A percentile compares a stretch with the other conserved stretches of the same genome.
Conservation (phyloP, 108 stramenopile species). For the Pseudonitzschia pungens region DNA sequence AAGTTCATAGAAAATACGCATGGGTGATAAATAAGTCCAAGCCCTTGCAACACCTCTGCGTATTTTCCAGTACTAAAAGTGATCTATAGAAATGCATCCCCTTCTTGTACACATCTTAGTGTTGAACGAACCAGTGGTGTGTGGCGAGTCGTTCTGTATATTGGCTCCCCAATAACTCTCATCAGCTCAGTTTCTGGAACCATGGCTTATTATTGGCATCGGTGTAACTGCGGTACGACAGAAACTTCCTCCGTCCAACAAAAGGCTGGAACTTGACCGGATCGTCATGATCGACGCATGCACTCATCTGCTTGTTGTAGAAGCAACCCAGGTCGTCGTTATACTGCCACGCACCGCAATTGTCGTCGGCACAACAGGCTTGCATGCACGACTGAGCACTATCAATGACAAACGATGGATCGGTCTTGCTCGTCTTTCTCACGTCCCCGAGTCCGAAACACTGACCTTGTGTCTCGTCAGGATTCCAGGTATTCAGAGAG, state of each 20-base stretch:
- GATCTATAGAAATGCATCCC: too few relatives aligned
- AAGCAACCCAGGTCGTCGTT: slow-evolving; percentile 48
- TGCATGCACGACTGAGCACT: slow-evolving; percentile 42
- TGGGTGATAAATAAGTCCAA: too few relatives aligned
- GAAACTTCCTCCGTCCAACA: slow-evolving; percentile 49
- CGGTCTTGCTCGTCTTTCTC: slow-evolving; percentile 7
- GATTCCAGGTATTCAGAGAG: slow-evolving; percentile 43
- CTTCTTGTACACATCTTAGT: too few relatives aligned
- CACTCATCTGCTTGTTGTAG: slow-evolving; percentile 43
- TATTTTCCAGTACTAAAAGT: too few relatives aligned
- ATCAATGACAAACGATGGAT: background rate
- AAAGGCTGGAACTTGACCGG: slow-evolving; percentile 53
- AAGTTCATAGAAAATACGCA: too few relatives aligned
- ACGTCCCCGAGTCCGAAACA: slow-evolving; percentile 64
- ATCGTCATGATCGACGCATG: slow-evolving; percentile 42
- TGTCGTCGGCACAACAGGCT: slow-evolving; percentile 50
- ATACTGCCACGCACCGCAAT: slow-evolving; percentile 60
- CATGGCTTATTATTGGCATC: background rate
- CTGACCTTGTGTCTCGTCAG: slow-evolving; percentile 50
- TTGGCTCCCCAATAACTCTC: background rate
- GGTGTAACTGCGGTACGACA: slow-evolving; percentile 30
- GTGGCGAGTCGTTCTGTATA: background rate
- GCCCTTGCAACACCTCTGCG: too few relatives aligned
- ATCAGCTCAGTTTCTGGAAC: background rate
- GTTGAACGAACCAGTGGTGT: too few relatives aligned